Base-by-base conservation (phyloP, 495 filamentous ascomycete genomes). In the Annulohypoxylon maeteangense region DNA sequence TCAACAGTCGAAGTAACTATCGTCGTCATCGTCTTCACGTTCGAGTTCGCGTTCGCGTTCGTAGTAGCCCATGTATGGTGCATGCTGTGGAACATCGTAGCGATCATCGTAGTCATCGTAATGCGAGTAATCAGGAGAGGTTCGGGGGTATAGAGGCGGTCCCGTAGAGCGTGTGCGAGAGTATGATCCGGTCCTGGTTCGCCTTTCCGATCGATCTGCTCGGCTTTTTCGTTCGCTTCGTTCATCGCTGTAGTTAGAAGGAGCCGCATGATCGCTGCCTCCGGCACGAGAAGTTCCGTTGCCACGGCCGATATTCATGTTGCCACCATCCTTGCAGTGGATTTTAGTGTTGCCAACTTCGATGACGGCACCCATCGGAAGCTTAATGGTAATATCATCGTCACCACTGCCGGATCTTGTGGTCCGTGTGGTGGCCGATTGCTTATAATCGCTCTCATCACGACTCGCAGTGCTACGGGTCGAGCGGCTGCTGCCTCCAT, bases 401-500 rank as follows among this genome's bases (percentile, higher is more conserved):
- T 85, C 83, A 50, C 71, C 74, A 18, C 78, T 82, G 40, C 75
- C 77, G 5, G 79, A 78, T 44, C 83, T 76, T 12, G 84, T 88
- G n/a, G 84, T 88, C 23, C 84, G 81, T 7, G 85, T 86, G 7
- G 86, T 86, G 1, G 83, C 82, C 18, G 85, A 87, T 57, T 84
- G 83, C 61, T 80, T 81, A 69, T 84, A 87, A 22, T 88, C 86
- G 72, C 85, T 87, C 67, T 88, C 86, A 70, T 88, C 86, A 62
- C 81, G 84, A 67, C 85, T 87, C 6, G 70, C 82, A 45, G 79
- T 86, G 77, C 83, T 86, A 53, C 82, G 79, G 16, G 84, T 87
- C 32, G 84, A 86, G 22, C 82, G 78, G 74, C 85, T 86, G 76
- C 84, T 85, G 16, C 74, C 76, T 38, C 78, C 81, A 53, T 78